phyloP scores from a whole-genome alignment of 768 basidiomycete genomes.

The Amanita polypyramis region DNA sequence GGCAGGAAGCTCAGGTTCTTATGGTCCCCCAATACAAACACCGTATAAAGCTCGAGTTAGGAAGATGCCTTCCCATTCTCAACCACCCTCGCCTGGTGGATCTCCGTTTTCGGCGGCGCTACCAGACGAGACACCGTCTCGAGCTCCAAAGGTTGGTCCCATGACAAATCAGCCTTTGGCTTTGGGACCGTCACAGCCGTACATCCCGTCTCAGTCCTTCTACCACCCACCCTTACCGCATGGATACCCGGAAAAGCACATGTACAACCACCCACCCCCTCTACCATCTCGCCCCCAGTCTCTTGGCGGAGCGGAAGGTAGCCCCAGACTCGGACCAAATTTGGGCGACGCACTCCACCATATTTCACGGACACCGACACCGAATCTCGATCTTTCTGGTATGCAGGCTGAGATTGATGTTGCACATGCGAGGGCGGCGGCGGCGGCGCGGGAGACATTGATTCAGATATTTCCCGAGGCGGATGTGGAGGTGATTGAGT shows the following conservation, averaged over 20 bases:
- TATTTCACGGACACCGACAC: slow-evolving; percentile 63
- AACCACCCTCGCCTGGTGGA: slow-evolving; percentile 21
- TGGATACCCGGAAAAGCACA: slow-evolving; percentile 5
- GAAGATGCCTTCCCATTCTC: slow-evolving; percentile 34
- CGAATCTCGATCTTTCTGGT: slow-evolving; percentile 55
- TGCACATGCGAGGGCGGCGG: slow-evolving; percentile 63
- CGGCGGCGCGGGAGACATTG: slow-evolving; percentile 66
- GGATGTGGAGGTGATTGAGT: slow-evolving; percentile 78
- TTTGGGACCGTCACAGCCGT: slow-evolving; percentile 37
- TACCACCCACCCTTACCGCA: slow-evolving; percentile 14
- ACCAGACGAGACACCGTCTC: slow-evolving; percentile 44
- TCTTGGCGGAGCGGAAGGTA: slow-evolving; percentile 11
- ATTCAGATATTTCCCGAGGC: slow-evolving; percentile 81
- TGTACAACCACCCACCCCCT: slow-evolving; percentile 19
- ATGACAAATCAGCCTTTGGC: slow-evolving; percentile 38
- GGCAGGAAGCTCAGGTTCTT: slow-evolving; percentile 13
- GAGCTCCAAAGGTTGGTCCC: slow-evolving; percentile 22
- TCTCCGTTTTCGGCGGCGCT: slow-evolving; percentile 20
- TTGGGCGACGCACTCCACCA: slow-evolving; percentile 12
- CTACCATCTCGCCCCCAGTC: slow-evolving; percentile 37
- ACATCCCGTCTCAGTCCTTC: slow-evolving; percentile 16
- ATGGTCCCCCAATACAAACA: slow-evolving; percentile 38
- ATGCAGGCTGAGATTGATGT: slow-evolving; percentile 71
- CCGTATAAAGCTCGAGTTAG: slow-evolving; percentile 71
- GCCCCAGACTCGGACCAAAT: neutral